Conservation (phyloP, 2,329 filamentous ascomycete genomes). For the Fusarium foetens region DNA sequence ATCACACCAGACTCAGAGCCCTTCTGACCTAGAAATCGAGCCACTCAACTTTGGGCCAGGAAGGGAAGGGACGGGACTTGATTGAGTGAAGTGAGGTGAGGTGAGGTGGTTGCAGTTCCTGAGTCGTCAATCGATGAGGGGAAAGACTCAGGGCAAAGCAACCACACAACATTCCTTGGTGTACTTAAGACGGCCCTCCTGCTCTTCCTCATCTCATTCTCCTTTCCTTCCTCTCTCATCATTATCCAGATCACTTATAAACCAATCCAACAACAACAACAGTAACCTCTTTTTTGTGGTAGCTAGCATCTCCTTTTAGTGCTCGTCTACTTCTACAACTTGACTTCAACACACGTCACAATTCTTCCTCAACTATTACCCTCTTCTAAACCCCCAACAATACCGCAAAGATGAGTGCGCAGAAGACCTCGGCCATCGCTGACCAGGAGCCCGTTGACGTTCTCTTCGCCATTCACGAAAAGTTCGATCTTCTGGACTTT, state of each 20-base stretch:
- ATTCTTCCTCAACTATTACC: slow-evolving; percentile 37
- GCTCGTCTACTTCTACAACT: slow-evolving; percentile 26
- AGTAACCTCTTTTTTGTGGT: slow-evolving; percentile 9
- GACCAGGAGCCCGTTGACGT: slow-evolving; percentile 68
- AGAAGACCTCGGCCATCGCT: slow-evolving; percentile 67
- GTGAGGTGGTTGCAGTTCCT: slow-evolving; percentile 32
- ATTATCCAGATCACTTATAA: slow-evolving; percentile 35
- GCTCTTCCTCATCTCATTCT: slow-evolving; percentile 35
- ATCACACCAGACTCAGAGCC: slow-evolving; percentile 33
- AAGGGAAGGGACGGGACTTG: slow-evolving; percentile 13
- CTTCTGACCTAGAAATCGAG: slow-evolving; percentile 34
- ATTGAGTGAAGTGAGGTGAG: slow-evolving; percentile 14
- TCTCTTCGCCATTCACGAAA: slow-evolving; percentile 68
- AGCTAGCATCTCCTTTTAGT: slow-evolving; percentile 25
- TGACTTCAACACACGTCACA: slow-evolving; percentile 25
- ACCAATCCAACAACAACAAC: slow-evolving; percentile 37
- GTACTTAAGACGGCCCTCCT: slow-evolving; percentile 42
- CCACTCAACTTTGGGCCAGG: slow-evolving; percentile 29
- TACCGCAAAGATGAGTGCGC: slow-evolving; percentile 64
- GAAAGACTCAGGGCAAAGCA: slow-evolving; percentile 29
- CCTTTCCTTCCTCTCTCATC: slow-evolving; percentile 40
- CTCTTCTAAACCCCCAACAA: slow-evolving; percentile 36
- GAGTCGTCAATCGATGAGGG: slow-evolving; percentile 38
- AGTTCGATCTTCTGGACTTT: slow-evolving; percentile 69
- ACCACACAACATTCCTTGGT: slow-evolving; percentile 30